Evolutionary conservation across 805 yeast genomes (phyloP).

Genomic region (Ogataea thermomethanolica): DNA sequence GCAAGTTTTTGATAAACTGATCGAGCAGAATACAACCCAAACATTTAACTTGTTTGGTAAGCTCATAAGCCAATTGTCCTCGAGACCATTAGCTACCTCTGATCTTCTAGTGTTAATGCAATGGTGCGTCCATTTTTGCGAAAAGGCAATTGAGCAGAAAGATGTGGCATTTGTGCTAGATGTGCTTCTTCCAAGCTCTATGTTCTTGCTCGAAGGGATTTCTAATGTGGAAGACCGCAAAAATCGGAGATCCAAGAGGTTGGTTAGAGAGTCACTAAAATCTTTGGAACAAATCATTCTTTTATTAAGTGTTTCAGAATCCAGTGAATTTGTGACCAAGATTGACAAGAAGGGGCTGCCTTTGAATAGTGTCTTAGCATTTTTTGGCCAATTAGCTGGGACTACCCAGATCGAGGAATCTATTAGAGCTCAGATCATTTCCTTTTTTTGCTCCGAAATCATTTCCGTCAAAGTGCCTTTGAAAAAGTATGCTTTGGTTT

Average conservation of each 20-base stretch:
- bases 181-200: slow-evolving; percentile 31
- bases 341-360: neutral
- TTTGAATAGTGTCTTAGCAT: slow-evolving; percentile 1
- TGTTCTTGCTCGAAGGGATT: slow-evolving; percentile 37
- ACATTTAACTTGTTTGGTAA: slow-evolving; percentile 33
- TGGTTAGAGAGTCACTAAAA: slow-evolving; percentile 2
- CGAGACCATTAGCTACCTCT: slow-evolving; percentile 44
- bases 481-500: slow-evolving; percentile 14
- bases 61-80: slow-evolving; percentile 36
- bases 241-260: neutral
- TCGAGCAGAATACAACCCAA: slow-evolving; percentile 28
- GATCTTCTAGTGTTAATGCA: slow-evolving; percentile 55
- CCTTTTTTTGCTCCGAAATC: slow-evolving; percentile 36
- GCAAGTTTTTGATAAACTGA: slow-evolving; percentile 37
- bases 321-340: neutral
- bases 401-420: neutral
- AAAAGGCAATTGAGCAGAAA: slow-evolving; percentile 23
- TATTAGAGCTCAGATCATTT: slow-evolving; percentile 15
- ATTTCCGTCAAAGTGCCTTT: slow-evolving; percentile 32
- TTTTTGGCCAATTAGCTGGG: slow-evolving; percentile 5
- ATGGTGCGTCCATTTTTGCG: slow-evolving; percentile 48
- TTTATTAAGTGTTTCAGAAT: neutral
- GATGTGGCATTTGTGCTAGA: slow-evolving; percentile 22
- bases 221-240: slow-evolving; percentile 13
- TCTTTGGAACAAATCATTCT: neutral